Percentiles rank a stretch among this genome's conserved stretches.
Evolutionary conservation across 176 grass and related monocot species (phyloP).

Genomic region (Pontederia paniculata): DNA sequence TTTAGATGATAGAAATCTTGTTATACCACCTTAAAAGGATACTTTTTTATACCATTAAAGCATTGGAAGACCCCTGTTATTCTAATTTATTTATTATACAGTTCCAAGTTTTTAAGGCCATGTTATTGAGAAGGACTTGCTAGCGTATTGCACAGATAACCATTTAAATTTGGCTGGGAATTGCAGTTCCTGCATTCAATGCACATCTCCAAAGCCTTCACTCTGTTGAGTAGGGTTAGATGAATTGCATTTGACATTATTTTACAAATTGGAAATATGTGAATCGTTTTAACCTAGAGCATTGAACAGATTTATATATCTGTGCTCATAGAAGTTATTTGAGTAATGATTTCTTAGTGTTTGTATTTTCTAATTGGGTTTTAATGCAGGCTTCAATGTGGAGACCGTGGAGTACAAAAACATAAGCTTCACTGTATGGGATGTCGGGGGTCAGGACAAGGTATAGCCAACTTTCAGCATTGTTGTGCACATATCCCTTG

Average conservation of each 20-base stretch:
- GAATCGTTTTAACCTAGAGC: background rate
- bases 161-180: too few species aligned
- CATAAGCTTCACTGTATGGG: constrained; percentile 97
- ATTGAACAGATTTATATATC: background rate
- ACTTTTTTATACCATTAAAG: too few species aligned
- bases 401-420: constrained; percentile 94
- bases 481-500: background rate
- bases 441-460: constrained; percentile 99
- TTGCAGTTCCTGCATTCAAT: too few species aligned
- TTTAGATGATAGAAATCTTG: too few species aligned
- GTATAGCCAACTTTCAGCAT: constrained; percentile 18
- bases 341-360: background rate
- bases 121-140: too few species aligned
- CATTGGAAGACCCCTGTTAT: too few species aligned
- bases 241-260: background rate
- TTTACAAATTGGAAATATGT: background rate
- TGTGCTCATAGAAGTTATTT: background rate
- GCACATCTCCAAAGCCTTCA: too few species aligned
- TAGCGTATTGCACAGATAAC: too few species aligned
- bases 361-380: background rate
- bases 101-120: too few species aligned
- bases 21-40: too few species aligned
- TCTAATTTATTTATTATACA: too few species aligned
- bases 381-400: constrained; percentile 54
- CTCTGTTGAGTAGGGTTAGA: too few species aligned